A percentile compares a stretch with the other conserved stretches of the same genome.
These are phyloP conservation scores for Thamnidium elegans DNA, from an alignment of 192 early-diverging fungal species.

Conservation along the genomic window DNA sequence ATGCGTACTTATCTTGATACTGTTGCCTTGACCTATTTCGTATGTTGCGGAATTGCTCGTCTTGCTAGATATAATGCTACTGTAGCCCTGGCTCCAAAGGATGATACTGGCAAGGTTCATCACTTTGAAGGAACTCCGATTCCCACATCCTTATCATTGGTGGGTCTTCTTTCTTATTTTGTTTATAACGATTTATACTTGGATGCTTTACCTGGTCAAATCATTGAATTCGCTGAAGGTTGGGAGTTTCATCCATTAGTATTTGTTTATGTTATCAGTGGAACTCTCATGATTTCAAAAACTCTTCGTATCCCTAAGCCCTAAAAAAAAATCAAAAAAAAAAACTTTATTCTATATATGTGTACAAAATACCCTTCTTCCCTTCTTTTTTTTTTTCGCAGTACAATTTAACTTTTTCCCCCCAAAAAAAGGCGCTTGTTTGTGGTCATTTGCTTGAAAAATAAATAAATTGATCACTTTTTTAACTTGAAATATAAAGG, in stretches of 20 bases:
- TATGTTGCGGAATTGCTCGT: slow-evolving; percentile 81
- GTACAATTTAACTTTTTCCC: no score
- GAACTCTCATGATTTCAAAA: slow-evolving; percentile 79
- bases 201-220: slow-evolving; percentile 58
- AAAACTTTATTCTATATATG: not conserved
- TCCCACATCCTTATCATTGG: slow-evolving; percentile 71
- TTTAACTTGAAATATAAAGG: no score
- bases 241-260: slow-evolving; percentile 81
- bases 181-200: slow-evolving; percentile 34
- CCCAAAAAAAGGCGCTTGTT: no score
- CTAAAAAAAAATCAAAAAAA: slow-evolving; percentile 35
- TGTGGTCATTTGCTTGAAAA: no score
- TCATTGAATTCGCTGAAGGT: slow-evolving; percentile 52
- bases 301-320: slow-evolving; percentile 74
- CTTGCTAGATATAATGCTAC: slow-evolving; percentile 91
- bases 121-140: slow-evolving; percentile 94
- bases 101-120: slow-evolving; percentile 69
- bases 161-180: slow-evolving; percentile 64
- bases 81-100: slow-evolving; percentile 70
- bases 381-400: not conserved
- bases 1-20: slow-evolving; percentile 82
- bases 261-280: slow-evolving; percentile 71
- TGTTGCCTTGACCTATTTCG: slow-evolving; percentile 77
- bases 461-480: no score
- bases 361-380: not conserved